Conservation (phyloP, 768 basidiomycete species). For the Trametes elegans region DNA sequence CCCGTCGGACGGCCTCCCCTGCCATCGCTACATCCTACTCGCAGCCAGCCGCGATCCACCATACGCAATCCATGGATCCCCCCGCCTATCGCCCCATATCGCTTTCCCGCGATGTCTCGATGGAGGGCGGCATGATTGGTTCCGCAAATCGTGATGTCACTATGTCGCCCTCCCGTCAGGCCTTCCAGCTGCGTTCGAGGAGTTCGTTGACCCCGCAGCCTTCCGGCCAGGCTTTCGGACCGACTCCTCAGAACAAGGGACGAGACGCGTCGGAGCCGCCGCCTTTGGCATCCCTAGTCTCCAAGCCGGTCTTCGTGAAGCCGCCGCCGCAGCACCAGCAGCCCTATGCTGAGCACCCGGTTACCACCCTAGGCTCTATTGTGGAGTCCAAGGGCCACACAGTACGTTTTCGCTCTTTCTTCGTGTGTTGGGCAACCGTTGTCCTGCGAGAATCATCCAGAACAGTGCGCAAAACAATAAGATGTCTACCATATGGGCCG, state of each 20-base stretch:
- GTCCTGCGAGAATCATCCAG: not conserved
- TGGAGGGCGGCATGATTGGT: constrained; percentile 36
- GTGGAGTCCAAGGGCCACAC: constrained; percentile 19
- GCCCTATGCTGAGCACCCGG: constrained; percentile 2
- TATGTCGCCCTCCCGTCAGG: constrained; percentile 45
- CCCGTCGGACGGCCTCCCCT: constrained; percentile 22
- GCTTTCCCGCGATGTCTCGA: constrained; percentile 40
- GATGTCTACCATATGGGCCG: not conserved
- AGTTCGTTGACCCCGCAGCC: constrained; percentile 73
- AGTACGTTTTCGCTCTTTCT: constrained; percentile 1
- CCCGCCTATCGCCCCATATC: constrained; percentile 33
- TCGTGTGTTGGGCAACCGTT: not conserved
- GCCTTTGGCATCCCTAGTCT: constrained; percentile 54
- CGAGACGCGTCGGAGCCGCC: constrained; percentile 70
- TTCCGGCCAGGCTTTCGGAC: constrained; percentile 40
- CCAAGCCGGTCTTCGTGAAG: constrained; percentile 70
- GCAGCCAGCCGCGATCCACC: constrained; percentile 30
- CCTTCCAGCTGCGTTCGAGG: constrained; percentile 55
- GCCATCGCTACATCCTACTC: constrained; percentile 9
- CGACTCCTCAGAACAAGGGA: constrained; percentile 37
- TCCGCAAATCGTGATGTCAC: constrained; percentile 41
- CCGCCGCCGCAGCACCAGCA: constrained; percentile 40
- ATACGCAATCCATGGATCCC: constrained; percentile 78
- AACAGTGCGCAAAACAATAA: not conserved
- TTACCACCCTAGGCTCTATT: constrained; percentile 28